phyloP scores from a whole-genome alignment of 1,139 yeast species.

The Hanseniaspora gamundiae region DNA sequence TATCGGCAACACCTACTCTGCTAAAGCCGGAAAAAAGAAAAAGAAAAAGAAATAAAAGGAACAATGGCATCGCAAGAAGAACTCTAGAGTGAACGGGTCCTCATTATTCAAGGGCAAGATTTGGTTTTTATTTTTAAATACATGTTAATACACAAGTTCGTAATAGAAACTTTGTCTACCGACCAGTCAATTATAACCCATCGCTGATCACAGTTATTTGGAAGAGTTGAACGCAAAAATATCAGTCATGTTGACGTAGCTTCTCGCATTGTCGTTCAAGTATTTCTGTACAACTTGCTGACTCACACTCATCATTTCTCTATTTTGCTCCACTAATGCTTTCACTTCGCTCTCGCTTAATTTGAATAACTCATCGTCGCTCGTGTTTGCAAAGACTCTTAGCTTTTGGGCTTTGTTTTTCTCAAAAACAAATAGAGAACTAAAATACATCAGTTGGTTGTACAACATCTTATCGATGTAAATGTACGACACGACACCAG shows the following conservation, averaged over 20 bases:
- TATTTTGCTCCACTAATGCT: constrained; percentile 73
- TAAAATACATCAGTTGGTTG: constrained; percentile 73
- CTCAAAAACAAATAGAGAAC: constrained; percentile 70
- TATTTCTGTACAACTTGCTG: constrained; percentile 63
- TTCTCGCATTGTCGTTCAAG: constrained; percentile 72
- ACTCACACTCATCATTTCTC: constrained; percentile 45
- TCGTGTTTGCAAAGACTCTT: constrained; percentile 34
- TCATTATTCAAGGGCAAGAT: too few species aligned
- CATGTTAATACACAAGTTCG: too few species aligned
- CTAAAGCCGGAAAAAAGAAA: too few species aligned
- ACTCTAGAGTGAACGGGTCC: too few species aligned
- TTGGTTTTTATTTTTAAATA: too few species aligned
- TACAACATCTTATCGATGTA: constrained; percentile 74
- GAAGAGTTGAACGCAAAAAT: constrained; percentile 3
- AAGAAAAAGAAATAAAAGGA: too few species aligned
- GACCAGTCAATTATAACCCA: too few species aligned
- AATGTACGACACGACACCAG: constrained; percentile 71
- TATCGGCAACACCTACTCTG: too few species aligned
- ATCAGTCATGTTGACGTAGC: constrained; percentile 82
- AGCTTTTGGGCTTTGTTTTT: constrained; percentile 50
- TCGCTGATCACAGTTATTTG: not conserved
- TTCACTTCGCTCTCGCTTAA: constrained; percentile 47
- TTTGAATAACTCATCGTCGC: constrained; percentile 19
- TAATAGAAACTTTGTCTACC: too few species aligned
- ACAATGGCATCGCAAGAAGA: too few species aligned